Evolutionary conservation across 768 basidiomycete species (phyloP).

Genomic region (Lanmaoa pseudosensibilis): DNA sequence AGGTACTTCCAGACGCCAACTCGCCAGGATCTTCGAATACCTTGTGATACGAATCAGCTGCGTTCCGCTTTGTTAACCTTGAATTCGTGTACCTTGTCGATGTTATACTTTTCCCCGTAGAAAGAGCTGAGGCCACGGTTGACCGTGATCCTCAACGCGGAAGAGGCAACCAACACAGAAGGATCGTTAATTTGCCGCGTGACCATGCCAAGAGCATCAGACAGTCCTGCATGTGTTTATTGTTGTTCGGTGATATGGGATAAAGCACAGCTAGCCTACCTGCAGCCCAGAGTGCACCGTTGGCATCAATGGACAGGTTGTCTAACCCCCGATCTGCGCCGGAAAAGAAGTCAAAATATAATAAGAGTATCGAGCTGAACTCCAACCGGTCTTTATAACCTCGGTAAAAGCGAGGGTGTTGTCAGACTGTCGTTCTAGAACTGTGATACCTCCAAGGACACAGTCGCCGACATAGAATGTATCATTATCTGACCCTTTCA

Average conservation of each 20-base stretch:
- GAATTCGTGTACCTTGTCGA: conserved; percentile 49
- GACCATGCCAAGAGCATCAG: conserved; percentile 37
- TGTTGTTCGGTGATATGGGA: neutral
- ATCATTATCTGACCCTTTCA: conserved; percentile 49
- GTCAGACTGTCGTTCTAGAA: conserved; percentile 61
- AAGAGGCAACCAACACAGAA: conserved; percentile 42
- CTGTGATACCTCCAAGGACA: conserved; percentile 44
- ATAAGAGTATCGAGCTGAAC: conserved; percentile 3
- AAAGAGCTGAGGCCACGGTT: conserved; percentile 53
- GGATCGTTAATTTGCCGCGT: conserved; percentile 45
- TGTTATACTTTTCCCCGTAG: conserved; percentile 58
- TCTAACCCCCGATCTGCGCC: conserved; percentile 52
- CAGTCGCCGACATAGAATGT: conserved; percentile 60
- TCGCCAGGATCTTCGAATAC: conserved; percentile 68
- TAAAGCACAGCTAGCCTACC: conserved; percentile 36
- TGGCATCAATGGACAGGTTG: conserved; percentile 58
- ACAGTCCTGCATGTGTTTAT: conserved; percentile 38
- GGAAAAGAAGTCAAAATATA: conserved; percentile 8
- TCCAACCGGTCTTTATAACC: conserved; percentile 50
- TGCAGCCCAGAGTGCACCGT: conserved; percentile 64
- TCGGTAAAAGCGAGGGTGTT: conserved; percentile 57
- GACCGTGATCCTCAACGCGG: conserved; percentile 51
- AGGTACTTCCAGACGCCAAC: conserved; percentile 55
- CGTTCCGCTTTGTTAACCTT: neutral
- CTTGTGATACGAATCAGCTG: conserved; percentile 34